Base-by-base conservation (phyloP, 2,329 filamentous ascomycete genomes). In the Elsinoe perseae region DNA sequence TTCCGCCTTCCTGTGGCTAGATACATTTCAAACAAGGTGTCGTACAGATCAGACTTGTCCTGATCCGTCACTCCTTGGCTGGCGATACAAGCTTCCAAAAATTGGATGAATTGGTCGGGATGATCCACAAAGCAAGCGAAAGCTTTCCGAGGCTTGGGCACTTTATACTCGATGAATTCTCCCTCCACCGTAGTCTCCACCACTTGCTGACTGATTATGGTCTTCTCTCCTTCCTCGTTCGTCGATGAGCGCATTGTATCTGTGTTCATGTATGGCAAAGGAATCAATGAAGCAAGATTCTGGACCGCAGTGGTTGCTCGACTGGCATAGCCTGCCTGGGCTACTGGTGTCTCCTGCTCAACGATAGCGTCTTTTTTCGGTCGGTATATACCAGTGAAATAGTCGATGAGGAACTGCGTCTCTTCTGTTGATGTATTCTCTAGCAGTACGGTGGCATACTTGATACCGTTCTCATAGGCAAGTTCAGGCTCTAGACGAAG, bases 81-180 rank as follows among this genome's bases (percentile, higher is more conserved):
- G 50, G 84, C 75, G 4, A 95, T 80, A 59, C 92, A 91, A 4
- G 90, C 89, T 71, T 98, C 92, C 0, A 98, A 77, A 67, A 98
- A 98, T 14, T 83, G 76, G 60, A 97, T 92, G 64, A 98, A 97
- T 65, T 96, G 85, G 57, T 91, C 82, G 0, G 93, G 81, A 66
- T 96, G 91, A 65, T 96, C 92, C 58, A 98, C 91, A 65, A 98
- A 98, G 0, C 89, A 92, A 1, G 93, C 96, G 65, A 98, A 98
- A 0, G 93, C 92, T 1, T 86, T 90, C 59, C 92, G 79, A 4
- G 93, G 92, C 57, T 86, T 86, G 0, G 93, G 92, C 1, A 87
- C 78, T 4, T 81, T 83, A 70, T 98, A 98, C 61, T 81, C 78
- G 23, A 76, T 69, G 4, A 73, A 70, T 1, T 74, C 70, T 28